Conservation (phyloP, 495 filamentous ascomycete genomes). For the Glarea lozoyensis region DNA sequence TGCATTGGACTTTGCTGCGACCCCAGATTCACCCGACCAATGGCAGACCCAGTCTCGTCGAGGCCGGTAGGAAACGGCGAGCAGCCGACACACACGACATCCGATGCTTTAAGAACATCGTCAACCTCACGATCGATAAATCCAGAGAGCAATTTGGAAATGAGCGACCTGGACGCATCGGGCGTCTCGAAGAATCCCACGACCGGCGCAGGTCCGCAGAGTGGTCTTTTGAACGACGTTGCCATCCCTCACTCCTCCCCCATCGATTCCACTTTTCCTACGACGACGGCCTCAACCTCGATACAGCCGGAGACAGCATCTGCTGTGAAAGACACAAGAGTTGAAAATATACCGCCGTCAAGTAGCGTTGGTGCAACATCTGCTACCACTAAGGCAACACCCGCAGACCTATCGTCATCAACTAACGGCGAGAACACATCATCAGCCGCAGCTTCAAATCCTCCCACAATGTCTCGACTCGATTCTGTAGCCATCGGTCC, state of each 20-base stretch:
- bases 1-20: no score
- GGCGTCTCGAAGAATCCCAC: not conserved
- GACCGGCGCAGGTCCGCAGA: not conserved
- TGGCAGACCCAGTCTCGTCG: not conserved
- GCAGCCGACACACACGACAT: not conserved
- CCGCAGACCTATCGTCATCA: not conserved
- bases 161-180: not conserved
- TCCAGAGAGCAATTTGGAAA: no score
- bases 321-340: not conserved
- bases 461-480: constrained; percentile 7
- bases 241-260: not conserved
- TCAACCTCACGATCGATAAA: no score
- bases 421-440: not conserved
- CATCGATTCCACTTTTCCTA: not conserved
- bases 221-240: not conserved
- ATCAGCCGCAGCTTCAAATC: not conserved
- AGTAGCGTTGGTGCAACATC: not conserved
- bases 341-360: not conserved
- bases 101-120: no score
- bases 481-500: constrained; percentile 16
- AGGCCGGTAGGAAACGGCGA: not conserved
- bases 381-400: not conserved
- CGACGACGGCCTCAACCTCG: no score
- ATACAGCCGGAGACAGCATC: not conserved
- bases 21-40: not conserved